These are phyloP conservation scores for Oryza meyeriana DNA, from an alignment of 176 grass and related monocot species.

Conservation along the genomic window DNA sequence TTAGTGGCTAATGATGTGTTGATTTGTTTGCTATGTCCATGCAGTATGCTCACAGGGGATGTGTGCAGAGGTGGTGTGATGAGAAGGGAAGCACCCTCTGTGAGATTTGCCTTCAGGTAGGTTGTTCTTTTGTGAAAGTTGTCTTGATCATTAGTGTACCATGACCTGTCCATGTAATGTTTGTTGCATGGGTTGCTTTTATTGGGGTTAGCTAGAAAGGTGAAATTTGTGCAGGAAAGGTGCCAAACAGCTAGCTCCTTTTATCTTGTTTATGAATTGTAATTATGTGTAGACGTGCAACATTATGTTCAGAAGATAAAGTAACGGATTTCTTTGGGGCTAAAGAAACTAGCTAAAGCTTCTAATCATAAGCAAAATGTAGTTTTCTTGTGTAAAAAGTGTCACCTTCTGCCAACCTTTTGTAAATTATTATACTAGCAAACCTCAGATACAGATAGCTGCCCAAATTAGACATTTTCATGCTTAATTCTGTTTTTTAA, in stretches of 20 bases:
- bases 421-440: neutral
- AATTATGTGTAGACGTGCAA: conserved; percentile 21
- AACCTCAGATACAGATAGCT: neutral
- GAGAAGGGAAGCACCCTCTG: conserved; percentile 90
- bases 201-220: neutral
- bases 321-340: conserved; percentile 21
- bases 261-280: neutral
- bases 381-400: conserved; percentile 16
- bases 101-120: conserved; percentile 93
- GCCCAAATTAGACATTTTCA: neutral
- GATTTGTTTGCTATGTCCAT: neutral
- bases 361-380: conserved; percentile 22
- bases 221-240: conserved; percentile 2
- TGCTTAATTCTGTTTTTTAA: neutral
- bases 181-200: neutral
- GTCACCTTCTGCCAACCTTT: neutral
- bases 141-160: neutral
- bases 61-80: conserved; percentile 97
- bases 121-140: neutral
- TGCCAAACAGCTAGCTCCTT: neutral
- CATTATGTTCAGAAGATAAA: conserved; percentile 19
- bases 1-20: neutral
- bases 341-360: conserved; percentile 36
- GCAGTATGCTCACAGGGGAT: conserved; percentile 83
- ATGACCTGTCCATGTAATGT: neutral